phyloP scores from a whole-genome alignment of 2,329 filamentous ascomycete genomes.

The Penicillium oxalicum region DNA sequence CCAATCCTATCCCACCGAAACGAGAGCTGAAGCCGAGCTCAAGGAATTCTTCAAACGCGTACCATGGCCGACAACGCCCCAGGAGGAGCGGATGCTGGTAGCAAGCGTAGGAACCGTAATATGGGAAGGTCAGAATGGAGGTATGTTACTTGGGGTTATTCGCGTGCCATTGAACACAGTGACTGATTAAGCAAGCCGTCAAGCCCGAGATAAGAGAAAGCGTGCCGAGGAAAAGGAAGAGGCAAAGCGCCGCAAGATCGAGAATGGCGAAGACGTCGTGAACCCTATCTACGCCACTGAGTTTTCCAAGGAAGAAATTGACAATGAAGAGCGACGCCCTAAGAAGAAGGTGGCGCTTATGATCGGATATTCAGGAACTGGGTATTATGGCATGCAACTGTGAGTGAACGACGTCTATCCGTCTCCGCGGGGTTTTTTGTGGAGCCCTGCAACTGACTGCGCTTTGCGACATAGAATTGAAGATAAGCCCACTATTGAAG shows the following conservation, averaged over 20 bases:
- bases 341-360: conserved; percentile 96
- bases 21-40: conserved; percentile 10
- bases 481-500: conserved; percentile 86
- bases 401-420: conserved; percentile 18
- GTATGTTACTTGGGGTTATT: conserved; percentile 40
- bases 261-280: conserved; percentile 39
- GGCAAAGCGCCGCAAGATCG: conserved; percentile 51
- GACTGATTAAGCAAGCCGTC: conserved; percentile 50
- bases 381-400: conserved; percentile 97
- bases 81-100: conserved; percentile 29
- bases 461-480: conserved; percentile 34
- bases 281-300: conserved; percentile 51
- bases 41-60: conserved; percentile 15
- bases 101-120: conserved; percentile 57
- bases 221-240: conserved; percentile 47
- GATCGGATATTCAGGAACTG: conserved; percentile 91
- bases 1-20: conserved; percentile 1
- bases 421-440: not conserved
- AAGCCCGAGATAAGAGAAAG: conserved; percentile 48
- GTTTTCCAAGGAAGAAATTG: conserved; percentile 75
- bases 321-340: conserved; percentile 74
- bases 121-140: conserved; percentile 61
- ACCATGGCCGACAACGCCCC: conserved; percentile 32
- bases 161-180: conserved; percentile 11
- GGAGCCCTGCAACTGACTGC: not conserved